Conservation (phyloP, 176 grass and related monocot species). For the Secale cereale region DNA sequence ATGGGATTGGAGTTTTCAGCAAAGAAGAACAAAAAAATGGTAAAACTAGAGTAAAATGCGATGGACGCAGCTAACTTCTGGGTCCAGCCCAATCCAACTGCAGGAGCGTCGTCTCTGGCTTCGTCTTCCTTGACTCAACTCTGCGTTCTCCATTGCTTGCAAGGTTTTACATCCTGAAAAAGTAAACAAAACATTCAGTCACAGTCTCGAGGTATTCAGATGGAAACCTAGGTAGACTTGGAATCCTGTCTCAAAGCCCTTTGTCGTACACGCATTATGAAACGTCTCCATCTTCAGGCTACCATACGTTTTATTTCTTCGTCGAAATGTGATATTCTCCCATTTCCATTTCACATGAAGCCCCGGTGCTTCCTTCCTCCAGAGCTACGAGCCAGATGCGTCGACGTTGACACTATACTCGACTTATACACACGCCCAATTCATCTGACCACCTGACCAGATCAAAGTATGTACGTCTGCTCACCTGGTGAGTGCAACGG, state of each 20-base stretch:
- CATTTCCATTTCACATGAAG: not conserved
- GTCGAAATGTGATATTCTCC: not conserved
- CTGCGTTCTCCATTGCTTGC: not conserved
- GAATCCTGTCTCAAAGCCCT: not conserved
- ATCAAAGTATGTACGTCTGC: not conserved
- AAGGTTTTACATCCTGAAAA: not conserved
- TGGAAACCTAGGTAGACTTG: too few species aligned
- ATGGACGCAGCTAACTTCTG: too few species aligned
- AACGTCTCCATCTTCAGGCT: not conserved
- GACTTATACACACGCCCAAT: not conserved
- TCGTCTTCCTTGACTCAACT: not conserved
- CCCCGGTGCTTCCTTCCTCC: not conserved
- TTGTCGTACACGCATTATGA: not conserved
- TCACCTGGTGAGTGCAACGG: conserved; percentile 15
- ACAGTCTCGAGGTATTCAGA: not conserved
- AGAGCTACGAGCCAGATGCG: too few species aligned
- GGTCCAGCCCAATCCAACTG: too few species aligned
- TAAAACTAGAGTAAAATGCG: not conserved
- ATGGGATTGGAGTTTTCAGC: too few species aligned
- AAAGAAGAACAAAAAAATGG: too few species aligned
- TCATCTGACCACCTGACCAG: not conserved
- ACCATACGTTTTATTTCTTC: not conserved
- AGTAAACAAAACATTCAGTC: not conserved
- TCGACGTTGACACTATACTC: not conserved
- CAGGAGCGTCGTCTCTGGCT: not conserved